Percentiles rank a stretch among this genome's conserved stretches.
Conservation (phyloP, 192 early-diverging fungal genomes). For the Mortierella alpina region DNA sequence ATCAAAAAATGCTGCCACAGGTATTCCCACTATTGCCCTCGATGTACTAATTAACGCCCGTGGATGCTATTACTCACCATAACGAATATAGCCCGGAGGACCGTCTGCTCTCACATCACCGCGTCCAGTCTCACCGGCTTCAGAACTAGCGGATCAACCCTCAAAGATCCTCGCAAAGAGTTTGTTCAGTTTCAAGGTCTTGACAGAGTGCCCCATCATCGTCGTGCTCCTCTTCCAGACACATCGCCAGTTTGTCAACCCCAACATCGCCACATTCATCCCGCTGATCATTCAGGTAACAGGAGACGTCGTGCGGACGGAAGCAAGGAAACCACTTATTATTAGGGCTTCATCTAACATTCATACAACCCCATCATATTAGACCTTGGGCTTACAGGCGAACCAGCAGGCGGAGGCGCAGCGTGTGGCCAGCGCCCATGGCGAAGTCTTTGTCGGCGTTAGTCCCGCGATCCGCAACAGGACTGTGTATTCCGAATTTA, state of each 20-base stretch:
- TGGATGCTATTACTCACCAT: not conserved
- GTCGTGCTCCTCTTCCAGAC: constrained; percentile 95
- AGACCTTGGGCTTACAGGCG: constrained; percentile 68
- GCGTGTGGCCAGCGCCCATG: constrained; percentile 56
- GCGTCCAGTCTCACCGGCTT: constrained; percentile 79
- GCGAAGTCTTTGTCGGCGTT: constrained; percentile 83
- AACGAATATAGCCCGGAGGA: constrained; percentile 39
- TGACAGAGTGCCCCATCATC: constrained; percentile 98
- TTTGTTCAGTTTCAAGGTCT: constrained; percentile 93
- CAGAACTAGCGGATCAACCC: constrained; percentile 64
- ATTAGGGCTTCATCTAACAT: not conserved
- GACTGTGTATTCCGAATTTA: constrained; percentile 86
- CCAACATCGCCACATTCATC: constrained; percentile 87
- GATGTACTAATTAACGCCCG: not conserved
- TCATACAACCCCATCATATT: not conserved
- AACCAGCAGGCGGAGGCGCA: constrained; percentile 66
- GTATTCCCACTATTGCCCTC: not conserved
- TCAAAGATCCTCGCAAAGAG: constrained; percentile 78
- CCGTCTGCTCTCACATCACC: constrained; percentile 67
- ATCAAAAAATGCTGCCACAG: not conserved
- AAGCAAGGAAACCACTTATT: not conserved
- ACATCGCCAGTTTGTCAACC: constrained; percentile 81
- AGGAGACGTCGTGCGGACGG: not conserved
- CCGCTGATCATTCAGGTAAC: constrained; percentile 87
- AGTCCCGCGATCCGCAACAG: constrained; percentile 78